Evolutionary conservation across 345 rosid species (phyloP).

Genomic region (thale cress (Arabidopsis thaliana)): DNA sequence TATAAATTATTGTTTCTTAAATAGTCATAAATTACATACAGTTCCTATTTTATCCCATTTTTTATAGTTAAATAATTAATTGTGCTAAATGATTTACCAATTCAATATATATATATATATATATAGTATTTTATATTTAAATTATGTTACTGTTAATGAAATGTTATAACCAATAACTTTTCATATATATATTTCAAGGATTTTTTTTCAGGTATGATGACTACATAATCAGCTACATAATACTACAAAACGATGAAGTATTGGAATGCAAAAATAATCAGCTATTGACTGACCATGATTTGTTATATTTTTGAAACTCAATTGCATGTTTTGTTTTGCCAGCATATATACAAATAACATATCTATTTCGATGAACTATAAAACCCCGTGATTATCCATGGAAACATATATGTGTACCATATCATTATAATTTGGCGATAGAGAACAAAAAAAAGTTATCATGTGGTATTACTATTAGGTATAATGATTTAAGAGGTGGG

Average conservation of each 20-base stretch:
- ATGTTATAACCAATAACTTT: background rate
- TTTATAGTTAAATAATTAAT: too few species aligned
- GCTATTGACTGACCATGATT: background rate
- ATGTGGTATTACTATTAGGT: conserved; percentile 44
- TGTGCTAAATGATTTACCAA: background rate
- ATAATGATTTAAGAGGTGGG: conserved; percentile 48
- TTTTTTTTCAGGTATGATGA: too few species aligned
- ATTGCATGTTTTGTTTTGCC: background rate
- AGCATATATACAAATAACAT: too few species aligned
- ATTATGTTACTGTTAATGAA: background rate
- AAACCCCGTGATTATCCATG: background rate
- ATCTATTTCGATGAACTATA: background rate
- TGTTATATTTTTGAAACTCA: background rate
- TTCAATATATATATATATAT: background rate
- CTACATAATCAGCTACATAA: background rate
- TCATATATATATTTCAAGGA: background rate
- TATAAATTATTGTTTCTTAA: too few species aligned
- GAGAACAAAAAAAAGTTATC: conserved; percentile 10
- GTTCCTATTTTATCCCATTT: too few species aligned
- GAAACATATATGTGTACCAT: conserved; percentile 1
- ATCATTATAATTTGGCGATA: conserved; percentile 27
- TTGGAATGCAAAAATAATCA: background rate
- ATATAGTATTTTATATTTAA: background rate
- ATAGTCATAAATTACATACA: too few species aligned
- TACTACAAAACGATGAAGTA: background rate